Percentiles rank a stretch among this genome's conserved stretches.
phyloP scores from a whole-genome alignment of 805 yeast species.

The Limtongia smithiae region DNA sequence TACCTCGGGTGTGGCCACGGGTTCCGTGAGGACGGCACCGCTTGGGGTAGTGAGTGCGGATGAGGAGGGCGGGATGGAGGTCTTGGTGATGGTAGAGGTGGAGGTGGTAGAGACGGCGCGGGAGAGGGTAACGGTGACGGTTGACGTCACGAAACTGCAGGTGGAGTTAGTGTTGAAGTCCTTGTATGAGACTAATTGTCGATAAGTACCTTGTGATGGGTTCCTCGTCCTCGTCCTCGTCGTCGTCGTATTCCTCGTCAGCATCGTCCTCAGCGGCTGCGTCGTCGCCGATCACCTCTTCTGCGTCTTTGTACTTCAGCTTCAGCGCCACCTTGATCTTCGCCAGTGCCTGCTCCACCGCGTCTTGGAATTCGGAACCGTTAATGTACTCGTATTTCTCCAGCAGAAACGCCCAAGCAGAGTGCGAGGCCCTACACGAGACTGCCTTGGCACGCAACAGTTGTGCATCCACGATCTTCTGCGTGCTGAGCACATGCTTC shows the following conservation, averaged over 20 bases:
- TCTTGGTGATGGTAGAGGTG: not conserved
- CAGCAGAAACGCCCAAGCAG: not conserved
- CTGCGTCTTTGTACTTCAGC: not conserved
- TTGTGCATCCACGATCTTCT: no score
- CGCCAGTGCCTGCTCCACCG: not conserved
- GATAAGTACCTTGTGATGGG: not conserved
- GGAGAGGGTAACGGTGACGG: not conserved
- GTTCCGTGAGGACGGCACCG: not conserved
- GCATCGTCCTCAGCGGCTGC: slow-evolving; percentile 2
- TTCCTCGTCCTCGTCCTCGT: not conserved
- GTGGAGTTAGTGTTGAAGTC: no score
- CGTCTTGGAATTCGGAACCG: no score
- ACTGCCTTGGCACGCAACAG: not conserved
- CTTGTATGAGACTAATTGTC: not conserved
- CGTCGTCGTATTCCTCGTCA: slow-evolving; percentile 1
- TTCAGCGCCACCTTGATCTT: not conserved
- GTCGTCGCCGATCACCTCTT: not conserved
- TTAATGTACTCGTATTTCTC: not conserved
- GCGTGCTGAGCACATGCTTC: no score
- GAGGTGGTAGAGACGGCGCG: not conserved
- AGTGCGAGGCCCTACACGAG: not conserved
- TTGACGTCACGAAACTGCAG: not conserved
- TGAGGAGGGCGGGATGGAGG: not conserved
- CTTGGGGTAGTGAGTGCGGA: not conserved
- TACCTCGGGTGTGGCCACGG: slow-evolving; percentile 8